Base-by-base conservation (phyloP, 208 protist species). In the Trypanosomatidae sp. region DNA sequence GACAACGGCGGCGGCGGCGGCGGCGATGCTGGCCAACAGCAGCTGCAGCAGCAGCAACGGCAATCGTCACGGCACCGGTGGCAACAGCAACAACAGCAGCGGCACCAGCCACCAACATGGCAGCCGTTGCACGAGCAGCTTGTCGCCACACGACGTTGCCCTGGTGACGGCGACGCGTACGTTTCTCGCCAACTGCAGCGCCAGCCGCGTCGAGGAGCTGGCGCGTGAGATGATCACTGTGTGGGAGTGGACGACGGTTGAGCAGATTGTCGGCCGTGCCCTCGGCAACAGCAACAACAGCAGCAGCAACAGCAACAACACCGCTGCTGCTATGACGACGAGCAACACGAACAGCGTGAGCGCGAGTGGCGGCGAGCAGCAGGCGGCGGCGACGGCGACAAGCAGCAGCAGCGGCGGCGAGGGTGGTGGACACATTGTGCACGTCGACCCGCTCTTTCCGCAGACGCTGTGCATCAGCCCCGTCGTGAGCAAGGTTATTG, bases 161-260 rank as follows among this genome's bases (percentile, higher is more conserved):
- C 39, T 66, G 6, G 33, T 82, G 8, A 51, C 28, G 6, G 53
- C 60, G 18, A 44, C 89, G 13, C 60, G 56, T 0, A 65, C 63
- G 10, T 89, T 93, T 49, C 43, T 78, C 22, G 41, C 48, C n/a
- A 81, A 61, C 45, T 53, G 61, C 7, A 50, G 58, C 3, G 66
- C 70, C 3, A 72, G 66, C 50, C 58, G 73, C 15, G 55, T 88
- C 13, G 71, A 86, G 24, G 57, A 74, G 21, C 46, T 82, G 1
- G 76, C 77, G 6, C 69, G 75, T 13, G 80, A 66, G 41, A 88
- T 93, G 84, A 48, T 73, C 45, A 66, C 73, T 8, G 80, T 88
- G 33, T 93, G 84, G 84, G 84, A 93, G 58, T 93, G 84, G 80
- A 90, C 84, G 0, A 88, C 67, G 42, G 68, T 71, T 23, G 77